These are phyloP conservation scores for Aspergillus sp. DNA, from an alignment of 2,329 filamentous ascomycete species.

Conservation along the genomic window DNA sequence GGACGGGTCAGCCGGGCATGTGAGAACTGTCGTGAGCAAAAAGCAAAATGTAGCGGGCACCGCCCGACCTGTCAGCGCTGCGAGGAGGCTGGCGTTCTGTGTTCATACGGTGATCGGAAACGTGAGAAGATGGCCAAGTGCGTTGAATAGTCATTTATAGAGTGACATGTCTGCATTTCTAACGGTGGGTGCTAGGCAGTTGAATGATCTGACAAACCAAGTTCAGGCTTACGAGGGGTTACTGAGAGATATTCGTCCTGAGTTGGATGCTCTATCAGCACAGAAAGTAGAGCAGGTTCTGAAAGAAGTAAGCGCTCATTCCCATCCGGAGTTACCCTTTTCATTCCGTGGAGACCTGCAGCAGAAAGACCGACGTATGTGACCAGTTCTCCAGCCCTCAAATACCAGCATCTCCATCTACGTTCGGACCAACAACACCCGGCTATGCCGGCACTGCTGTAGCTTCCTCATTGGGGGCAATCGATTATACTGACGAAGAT, in stretches of 20 bases:
- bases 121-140: constrained; percentile 37
- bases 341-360: constrained; percentile 4
- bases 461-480: constrained; percentile 24
- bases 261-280: constrained; percentile 25
- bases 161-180: constrained; percentile 4
- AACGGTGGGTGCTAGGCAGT: constrained; percentile 22
- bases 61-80: constrained; percentile 37
- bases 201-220: constrained; percentile 31
- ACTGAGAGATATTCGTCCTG: constrained; percentile 26
- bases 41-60: constrained; percentile 41
- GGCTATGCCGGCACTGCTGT: background rate
- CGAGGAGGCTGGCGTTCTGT: constrained; percentile 32
- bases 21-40: constrained; percentile 39
- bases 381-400: constrained; percentile 3
- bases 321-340: too few relatives aligned
- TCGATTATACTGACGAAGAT: constrained; percentile 38
- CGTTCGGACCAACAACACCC: constrained; percentile 3
- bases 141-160: constrained; percentile 8
- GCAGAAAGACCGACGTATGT: constrained; percentile 8
- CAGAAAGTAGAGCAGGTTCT: constrained; percentile 28
- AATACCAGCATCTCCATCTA: constrained; percentile 6
- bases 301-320: constrained; percentile 21
- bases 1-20: constrained; percentile 34
- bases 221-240: constrained; percentile 29
- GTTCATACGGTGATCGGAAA: constrained; percentile 39